Percentiles rank a stretch among this genome's conserved stretches.
These are phyloP conservation scores for Corinectria fuckeliana DNA, from an alignment of 2,329 filamentous ascomycete species.

Conservation along the genomic window DNA sequence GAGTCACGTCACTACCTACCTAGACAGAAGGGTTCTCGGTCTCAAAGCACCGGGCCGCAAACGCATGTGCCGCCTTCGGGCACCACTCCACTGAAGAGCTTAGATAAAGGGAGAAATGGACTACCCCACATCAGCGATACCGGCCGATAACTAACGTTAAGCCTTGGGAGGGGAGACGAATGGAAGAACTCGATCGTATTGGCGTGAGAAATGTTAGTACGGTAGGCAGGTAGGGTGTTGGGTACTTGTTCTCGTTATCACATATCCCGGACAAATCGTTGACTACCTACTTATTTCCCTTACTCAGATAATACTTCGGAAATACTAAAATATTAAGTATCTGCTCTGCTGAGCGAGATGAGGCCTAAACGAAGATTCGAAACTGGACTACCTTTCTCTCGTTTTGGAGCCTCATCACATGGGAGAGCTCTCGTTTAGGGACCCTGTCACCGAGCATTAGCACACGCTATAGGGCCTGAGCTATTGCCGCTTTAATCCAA, in stretches of 20 bases:
- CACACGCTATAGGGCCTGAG: no score
- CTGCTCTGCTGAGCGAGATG: not conserved
- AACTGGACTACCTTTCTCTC: not conserved
- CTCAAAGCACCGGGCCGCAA: constrained; percentile 5
- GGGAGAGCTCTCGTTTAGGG: no score
- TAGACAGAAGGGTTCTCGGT: no score
- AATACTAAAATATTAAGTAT: not conserved
- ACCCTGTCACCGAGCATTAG: no score
- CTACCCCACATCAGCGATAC: constrained; percentile 41
- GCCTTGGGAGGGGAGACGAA: constrained; percentile 20
- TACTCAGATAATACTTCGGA: no score
- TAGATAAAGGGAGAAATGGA: constrained; percentile 23
- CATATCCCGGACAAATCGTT: not conserved
- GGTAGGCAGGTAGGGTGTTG: no score
- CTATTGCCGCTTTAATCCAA: no score
- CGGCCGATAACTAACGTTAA: constrained; percentile 35
- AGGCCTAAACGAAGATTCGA: not conserved
- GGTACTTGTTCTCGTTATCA: no score
- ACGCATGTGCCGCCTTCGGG: constrained; percentile 32
- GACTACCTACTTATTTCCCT: no score
- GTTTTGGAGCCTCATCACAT: not conserved
- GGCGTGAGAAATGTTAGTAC: not conserved
- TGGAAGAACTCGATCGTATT: not conserved
- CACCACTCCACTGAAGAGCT: constrained; percentile 21
- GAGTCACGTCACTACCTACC: no score